Base-by-base conservation (phyloP, 345 rosid species). In the Eucalyptus erythrocorys region DNA sequence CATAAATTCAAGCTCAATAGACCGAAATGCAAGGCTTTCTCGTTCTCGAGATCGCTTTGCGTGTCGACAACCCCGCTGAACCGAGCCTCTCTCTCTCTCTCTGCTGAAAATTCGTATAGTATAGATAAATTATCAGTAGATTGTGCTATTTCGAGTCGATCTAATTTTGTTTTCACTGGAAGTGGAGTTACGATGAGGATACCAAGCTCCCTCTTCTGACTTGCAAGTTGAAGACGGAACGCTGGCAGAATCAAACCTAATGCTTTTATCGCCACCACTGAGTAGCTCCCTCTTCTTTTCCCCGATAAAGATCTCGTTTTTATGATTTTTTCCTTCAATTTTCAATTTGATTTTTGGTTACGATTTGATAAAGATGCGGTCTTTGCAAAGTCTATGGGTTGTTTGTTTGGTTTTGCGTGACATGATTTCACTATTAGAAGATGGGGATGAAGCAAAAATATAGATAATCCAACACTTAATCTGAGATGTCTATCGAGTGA, bases 1-100 rank as follows among this genome's bases (percentile, higher is more conserved):
- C 89, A 90, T 91, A 91, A 88, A 89, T 96, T 96, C 99, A 96
- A 97, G 99, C 99, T 97, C 98, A 97, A 97, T 98, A 97, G 99
- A 97, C 98, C 99, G 97, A 98, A 97, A 94, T 92, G 91, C 96
- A 95, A 92, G 95, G 90, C 92, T 92, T 93, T 90, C 92, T 88
- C 64, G 81, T 26, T 86, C 32, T 87, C 92, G 68, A 5, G 64
- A 48, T 45, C 89, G 94, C 61, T 93, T 92, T 95, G 98, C 94
- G 96, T 94, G 97, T 96, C 95, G 96, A 96, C 45, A 1, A 91
- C 91, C 96, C 96, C 97, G 96, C 95, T 94, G 97, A 95, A 92
- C 97, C 93, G 96, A 95, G 95, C 92, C 93, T 91, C 90, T 89
- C 53, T 84, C 76, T 45, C 43, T 43, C 24, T 86, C 34, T 30